Evolutionary conservation across 208 protist genomes (phyloP).

Genomic region (Entamoeba dispar): DNA sequence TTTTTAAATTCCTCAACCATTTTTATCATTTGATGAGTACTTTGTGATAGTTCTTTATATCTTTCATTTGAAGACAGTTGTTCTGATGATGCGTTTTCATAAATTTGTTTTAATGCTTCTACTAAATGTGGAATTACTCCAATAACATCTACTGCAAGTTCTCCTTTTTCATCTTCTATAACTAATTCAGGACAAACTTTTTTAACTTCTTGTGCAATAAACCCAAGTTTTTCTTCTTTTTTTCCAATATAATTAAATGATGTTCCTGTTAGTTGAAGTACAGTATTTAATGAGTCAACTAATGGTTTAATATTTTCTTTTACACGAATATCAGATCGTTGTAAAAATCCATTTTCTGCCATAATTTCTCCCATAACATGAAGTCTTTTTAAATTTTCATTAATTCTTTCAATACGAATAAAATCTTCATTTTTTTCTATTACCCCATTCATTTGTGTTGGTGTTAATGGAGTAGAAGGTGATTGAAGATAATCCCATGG

Average conservation of each 20-base stretch:
- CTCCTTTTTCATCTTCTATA: neutral
- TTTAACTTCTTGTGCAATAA: neutral
- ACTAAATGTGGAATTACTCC: neutral
- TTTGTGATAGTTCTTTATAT: neutral
- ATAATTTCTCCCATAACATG: neutral
- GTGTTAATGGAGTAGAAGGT: neutral
- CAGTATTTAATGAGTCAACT: neutral
- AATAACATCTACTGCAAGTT: neutral
- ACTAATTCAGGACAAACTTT: neutral
- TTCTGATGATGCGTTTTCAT: neutral
- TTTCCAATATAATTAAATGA: neutral
- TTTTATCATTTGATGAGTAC: neutral
- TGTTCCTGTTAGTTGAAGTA: neutral
- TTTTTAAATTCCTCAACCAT: neutral
- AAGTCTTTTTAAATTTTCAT: neutral
- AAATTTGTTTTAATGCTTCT: neutral
- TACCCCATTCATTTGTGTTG: neutral
- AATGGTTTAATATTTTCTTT: neutral
- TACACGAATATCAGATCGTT: neutral
- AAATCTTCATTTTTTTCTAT: neutral
- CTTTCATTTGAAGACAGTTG: neutral
- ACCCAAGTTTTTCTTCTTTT: neutral
- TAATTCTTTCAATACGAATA: neutral
- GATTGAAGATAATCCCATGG: neutral
- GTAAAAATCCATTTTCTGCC: neutral